phyloP scores from a whole-genome alignment of 805 yeast genomes.

The Wickerhamomyces queroliae region DNA sequence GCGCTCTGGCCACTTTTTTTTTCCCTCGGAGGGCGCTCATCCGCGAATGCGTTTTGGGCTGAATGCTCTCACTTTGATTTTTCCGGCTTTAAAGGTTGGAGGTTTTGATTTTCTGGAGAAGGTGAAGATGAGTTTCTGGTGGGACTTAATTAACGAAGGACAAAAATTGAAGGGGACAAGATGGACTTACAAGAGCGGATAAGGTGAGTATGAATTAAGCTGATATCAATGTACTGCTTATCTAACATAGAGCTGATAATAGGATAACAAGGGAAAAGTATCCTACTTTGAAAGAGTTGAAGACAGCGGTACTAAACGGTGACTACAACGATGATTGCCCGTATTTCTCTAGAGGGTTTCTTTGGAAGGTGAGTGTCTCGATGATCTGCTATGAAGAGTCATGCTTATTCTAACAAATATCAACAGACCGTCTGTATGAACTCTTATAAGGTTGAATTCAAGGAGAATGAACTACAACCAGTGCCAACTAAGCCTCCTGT shows the following conservation, averaged over 20 bases:
- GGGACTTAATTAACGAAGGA: background rate
- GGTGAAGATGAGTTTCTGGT: background rate
- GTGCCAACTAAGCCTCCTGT: slow-evolving; percentile 3
- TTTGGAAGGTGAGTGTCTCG: slow-evolving; percentile 12
- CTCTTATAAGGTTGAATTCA: slow-evolving; percentile 13
- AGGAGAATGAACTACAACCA: slow-evolving; percentile 13
- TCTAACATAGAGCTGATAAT: background rate
- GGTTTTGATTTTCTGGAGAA: background rate
- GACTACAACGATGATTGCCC: slow-evolving; percentile 12
- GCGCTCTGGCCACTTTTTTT: background rate
- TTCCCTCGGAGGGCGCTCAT: background rate
- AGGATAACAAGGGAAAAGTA: slow-evolving; percentile 13
- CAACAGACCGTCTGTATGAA: slow-evolving; percentile 14
- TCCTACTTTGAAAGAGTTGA: slow-evolving; percentile 14
- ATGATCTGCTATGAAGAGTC: background rate
- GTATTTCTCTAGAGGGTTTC: slow-evolving; percentile 15
- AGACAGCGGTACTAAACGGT: slow-evolving; percentile 17
- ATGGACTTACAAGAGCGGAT: background rate
- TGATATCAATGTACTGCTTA: too few species aligned
- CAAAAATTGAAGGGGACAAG: background rate
- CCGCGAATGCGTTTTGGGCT: background rate
- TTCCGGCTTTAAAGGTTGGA: background rate
- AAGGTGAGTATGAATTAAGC: background rate
- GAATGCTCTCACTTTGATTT: background rate
- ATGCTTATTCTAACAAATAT: background rate